Percentiles rank a stretch among this genome's conserved stretches.
Conservation (phyloP, 768 basidiomycete species). For the Leccinum incarnatum region DNA sequence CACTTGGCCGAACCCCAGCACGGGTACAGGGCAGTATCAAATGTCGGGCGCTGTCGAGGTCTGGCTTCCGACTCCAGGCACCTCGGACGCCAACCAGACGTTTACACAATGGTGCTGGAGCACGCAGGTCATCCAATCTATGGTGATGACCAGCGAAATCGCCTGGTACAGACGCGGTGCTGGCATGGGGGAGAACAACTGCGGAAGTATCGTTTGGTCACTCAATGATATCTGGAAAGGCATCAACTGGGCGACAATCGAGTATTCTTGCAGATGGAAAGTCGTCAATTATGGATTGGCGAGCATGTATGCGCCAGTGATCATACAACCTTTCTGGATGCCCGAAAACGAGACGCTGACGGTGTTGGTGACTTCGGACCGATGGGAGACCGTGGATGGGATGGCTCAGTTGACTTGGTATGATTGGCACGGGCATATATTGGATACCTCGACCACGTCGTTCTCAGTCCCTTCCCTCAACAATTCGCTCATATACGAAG, state of each 20-base stretch:
- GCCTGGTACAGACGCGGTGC: constrained; percentile 61
- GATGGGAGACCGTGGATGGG: constrained; percentile 46
- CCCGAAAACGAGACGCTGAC: constrained; percentile 46
- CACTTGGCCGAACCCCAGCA: constrained; percentile 54
- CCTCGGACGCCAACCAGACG: constrained; percentile 50
- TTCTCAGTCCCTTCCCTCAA: no score
- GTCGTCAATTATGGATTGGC: constrained; percentile 52
- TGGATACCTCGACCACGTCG: no score
- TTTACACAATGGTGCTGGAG: constrained; percentile 65
- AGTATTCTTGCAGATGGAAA: constrained; percentile 61
- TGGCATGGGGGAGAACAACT: constrained; percentile 54
- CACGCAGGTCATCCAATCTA: constrained; percentile 58
- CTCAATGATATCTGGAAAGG: constrained; percentile 63
- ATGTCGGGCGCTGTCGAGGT: constrained; percentile 49
- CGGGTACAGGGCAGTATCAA: constrained; percentile 48
- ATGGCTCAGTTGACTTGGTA: constrained; percentile 47
- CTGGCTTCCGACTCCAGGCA: constrained; percentile 55
- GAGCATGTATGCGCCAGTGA: constrained; percentile 43
- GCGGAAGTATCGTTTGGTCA: constrained; percentile 58
- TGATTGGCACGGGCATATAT: no score
- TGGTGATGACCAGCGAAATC: constrained; percentile 51
- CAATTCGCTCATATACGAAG: no score
- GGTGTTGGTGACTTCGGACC: constrained; percentile 50
- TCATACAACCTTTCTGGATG: constrained; percentile 59
- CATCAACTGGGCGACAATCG: constrained; percentile 52